phyloP scores from a whole-genome alignment of 169 alveolate species.

The Pseudocohnilembus persalinus region DNA sequence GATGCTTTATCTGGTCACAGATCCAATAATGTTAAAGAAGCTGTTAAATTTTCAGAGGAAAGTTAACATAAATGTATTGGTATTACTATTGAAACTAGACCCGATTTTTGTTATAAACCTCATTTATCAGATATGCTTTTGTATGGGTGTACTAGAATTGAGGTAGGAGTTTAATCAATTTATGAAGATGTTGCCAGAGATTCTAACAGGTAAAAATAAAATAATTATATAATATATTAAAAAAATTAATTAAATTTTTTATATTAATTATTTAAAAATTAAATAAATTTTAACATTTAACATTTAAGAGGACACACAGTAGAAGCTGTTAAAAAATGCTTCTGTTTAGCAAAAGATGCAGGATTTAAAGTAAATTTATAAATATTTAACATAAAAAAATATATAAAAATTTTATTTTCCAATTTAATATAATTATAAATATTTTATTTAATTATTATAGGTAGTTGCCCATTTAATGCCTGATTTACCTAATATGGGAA shows the following conservation, averaged over 20 bases:
- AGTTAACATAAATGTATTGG: slow-evolving; percentile 86
- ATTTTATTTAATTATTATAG: background rate
- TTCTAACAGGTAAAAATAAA: slow-evolving; percentile 49
- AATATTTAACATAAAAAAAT: no score
- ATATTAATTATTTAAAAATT: no score
- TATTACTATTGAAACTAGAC: slow-evolving; percentile 87
- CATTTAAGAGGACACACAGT: slow-evolving; percentile 82
- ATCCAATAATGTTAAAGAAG: slow-evolving; percentile 76
- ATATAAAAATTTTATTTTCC: background rate
- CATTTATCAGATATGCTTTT: slow-evolving; percentile 80
- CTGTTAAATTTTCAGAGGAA: slow-evolving; percentile 81
- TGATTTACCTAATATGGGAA: slow-evolving; percentile 87
- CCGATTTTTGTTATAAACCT: slow-evolving; percentile 84
- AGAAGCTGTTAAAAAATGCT: slow-evolving; percentile 79
- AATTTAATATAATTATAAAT: no score
- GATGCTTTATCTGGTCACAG: slow-evolving; percentile 88
- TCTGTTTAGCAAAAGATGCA: slow-evolving; percentile 77
- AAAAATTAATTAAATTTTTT: no score
- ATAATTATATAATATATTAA: no score
- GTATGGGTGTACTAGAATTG: slow-evolving; percentile 88
- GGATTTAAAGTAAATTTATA: slow-evolving; percentile 62
- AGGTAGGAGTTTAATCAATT: slow-evolving; percentile 83
- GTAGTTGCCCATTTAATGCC: slow-evolving; percentile 90
- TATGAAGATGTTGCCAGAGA: slow-evolving; percentile 89
- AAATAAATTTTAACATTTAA: no score